Evolutionary conservation across 306 rosid genomes (phyloP), one percentile per base, ranked within the genome.

Genomic region (Delonix regia): DNA sequence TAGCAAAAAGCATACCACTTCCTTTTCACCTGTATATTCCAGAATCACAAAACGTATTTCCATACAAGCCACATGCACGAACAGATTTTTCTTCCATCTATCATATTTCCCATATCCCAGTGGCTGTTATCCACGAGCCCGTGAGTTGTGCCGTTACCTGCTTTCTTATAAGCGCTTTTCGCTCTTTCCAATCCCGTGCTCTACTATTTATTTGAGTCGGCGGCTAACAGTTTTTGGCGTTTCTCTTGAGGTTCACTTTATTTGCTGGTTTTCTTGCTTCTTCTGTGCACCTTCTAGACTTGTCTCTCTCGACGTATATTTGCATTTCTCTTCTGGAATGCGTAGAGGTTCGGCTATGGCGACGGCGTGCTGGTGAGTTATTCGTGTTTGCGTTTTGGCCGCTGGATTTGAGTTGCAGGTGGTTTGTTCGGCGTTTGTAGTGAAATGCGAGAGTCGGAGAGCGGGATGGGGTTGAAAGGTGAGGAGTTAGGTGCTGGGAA

Each of bases 21-120:
- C 67, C 66, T 60, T 79, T 67, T 64, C 59, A 41, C 28, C 36
- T 82, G 86, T 61, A 83, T 80, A 86, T 86, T 80, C 89, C 66
- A 80, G 73, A 81, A 83, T 86, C 86, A 57, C 47, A 25, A 49
- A 57, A 56, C 21, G 39, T 15, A 49, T 77, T 28, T 66, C 14
- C 51, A 71, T 27, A 69, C 64, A 8, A 53, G 25, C 57, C 72
- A 39, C 55, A 59, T 44, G 13, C 38, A 39, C 51, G 10, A 42
- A 42, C 3, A 2, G 21, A 8, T 9, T 49, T 9, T 10, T 14
- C 7, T 33, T 6, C 34, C 2, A 9, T 38, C 19, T 64, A 3
- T 64, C 6, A 16, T 44, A 42, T 18, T 21, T 48, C 10, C 1
- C 66, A 10, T 24, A 36, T 72, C 77, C 38, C 22, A 34, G 65